Base-by-base conservation (phyloP, 176 grass and related monocot genomes). In the Rhynchospora breviuscula region DNA sequence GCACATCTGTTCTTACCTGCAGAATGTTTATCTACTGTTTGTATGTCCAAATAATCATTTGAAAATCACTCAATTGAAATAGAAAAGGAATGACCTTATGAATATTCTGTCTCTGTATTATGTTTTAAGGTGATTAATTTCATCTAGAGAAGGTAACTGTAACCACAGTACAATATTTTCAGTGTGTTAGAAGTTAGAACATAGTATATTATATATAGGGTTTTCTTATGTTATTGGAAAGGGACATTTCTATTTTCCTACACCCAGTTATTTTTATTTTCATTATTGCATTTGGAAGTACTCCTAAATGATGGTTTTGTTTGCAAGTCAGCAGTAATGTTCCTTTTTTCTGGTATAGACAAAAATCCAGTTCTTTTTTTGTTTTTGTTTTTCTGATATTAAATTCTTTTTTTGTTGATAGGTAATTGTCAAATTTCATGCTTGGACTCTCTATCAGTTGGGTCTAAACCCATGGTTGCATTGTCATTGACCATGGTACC, bases 401-500 rank as follows among this genome's bases (percentile, higher is more conserved):
- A 51, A 69, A 26, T 80, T 12, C 51, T 73, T 81, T 78, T 21
- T 81, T 8, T 88, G 40, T 40, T 35, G 77, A 74, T 64, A 95
- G 96, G 91, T 7, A 79, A 79, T 59, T 99, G 91, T 64, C 84
- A 93, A 70, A 86, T 93, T 15, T 88, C 89, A 83, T 99, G 87
- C 71, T 84, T 99, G 83, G 83, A 95, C 72, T 90, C 91, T 90
- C 53, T 99, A 18, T 91, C 85, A 0, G 23, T 99, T 85, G 93
- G 96, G 62, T 83, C 21, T 71, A 99, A 99, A 66, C 96, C 96
- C 74, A 95, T 99, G 96, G 96, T 99, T 90, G 87, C 91, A 85
- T 90, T 99, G 86, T 95, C 93, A 45, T 85, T 99, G 88, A 87
- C 89, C 10, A 84, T 82, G 10, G 49, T 99, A 83, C 93, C 93